Evolutionary conservation across 768 basidiomycete species (phyloP).

Genomic region (Phanerochaete carnosa): DNA sequence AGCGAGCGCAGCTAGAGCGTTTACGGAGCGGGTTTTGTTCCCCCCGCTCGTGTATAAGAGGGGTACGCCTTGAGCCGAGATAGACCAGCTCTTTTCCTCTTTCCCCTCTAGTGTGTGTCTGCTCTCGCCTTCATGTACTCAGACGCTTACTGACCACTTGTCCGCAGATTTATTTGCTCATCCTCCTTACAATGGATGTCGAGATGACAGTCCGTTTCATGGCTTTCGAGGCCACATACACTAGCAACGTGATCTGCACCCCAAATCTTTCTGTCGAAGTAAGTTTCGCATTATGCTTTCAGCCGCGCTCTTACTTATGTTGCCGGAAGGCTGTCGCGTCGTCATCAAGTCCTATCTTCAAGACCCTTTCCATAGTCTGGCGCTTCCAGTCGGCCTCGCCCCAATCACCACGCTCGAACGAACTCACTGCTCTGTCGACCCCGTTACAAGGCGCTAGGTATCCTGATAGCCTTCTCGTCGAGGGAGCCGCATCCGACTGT

Average conservation of each 20-base stretch:
- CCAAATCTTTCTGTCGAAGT: conserved; percentile 83
- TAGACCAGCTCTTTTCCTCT: not conserved
- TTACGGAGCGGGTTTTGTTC: too few relatives aligned
- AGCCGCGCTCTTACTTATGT: not conserved
- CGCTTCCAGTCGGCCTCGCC: conserved; percentile 58
- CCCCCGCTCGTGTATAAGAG: too few relatives aligned
- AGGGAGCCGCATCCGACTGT: conserved; percentile 14
- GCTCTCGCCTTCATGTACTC: not conserved
- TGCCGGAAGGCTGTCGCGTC: conserved; percentile 63
- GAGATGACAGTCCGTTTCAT: conserved; percentile 90
- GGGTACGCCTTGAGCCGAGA: not conserved
- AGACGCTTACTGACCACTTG: not conserved
- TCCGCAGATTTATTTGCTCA: too few relatives aligned
- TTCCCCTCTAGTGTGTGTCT: not conserved
- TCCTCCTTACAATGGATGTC: too few relatives aligned
- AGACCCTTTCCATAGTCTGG: conserved; percentile 70
- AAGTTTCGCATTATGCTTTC: not conserved
- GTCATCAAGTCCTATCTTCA: conserved; percentile 72
- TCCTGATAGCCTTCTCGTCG: not conserved
- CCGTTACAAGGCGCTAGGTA: not conserved
- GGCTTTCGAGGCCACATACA: conserved; percentile 82
- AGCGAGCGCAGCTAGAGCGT: too few relatives aligned
- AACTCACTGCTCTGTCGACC: conserved; percentile 9
- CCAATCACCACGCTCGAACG: conserved; percentile 36
- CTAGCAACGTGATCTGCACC: conserved; percentile 76